Base-by-base conservation (phyloP, 768 basidiomycete species). In the Sporobolomyces roseus region DNA sequence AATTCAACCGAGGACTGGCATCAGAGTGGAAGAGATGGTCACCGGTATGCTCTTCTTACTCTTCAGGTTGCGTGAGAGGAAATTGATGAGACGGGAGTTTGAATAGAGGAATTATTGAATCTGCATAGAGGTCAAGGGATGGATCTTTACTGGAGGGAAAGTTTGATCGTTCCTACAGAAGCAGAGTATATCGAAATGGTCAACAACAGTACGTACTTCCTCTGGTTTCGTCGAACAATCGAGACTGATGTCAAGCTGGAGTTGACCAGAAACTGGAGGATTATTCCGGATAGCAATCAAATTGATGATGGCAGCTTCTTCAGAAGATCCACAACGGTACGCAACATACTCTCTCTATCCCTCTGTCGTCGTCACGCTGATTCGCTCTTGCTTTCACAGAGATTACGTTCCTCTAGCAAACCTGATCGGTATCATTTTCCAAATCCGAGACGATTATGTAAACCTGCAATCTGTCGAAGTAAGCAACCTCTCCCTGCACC, bases 391-490 rank as follows among this genome's bases (percentile, higher is more conserved):
- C 10, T 14, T 46, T 13, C 10, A 23, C 63, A 70, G 66, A 66
- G 86, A 97, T 78, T 96, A 91, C 72, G 86, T 94, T 2, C 91
- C 93, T 0, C 83, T 98, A 2, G 90, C 94, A 70, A 96, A 96
- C 78, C 84, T 96, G 14, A 88, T 97, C 68, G 91, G 93, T 3
- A 85, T 96, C n/a, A 89, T 86, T 75, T 96, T 92, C 78, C 94
- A 98, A 77, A 93, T 98, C 73, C 81, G 93, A n/a, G 94, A 98
- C 74, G 94, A 97, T 78, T 89, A 93, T 52, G 91, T 94, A 89
- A 97, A 97, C 75, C 80, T 97, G 30, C 87, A 93, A 75, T 91
- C 89, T 54, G 83, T 84, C 23, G 86, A 93, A 82, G 92, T 91
- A 74, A 30, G 80, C 68, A 29, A 12, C 33, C 21, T 23, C 45